Conservation (phyloP, 306 rosid genomes). For the Fragaria ananassa region DNA sequence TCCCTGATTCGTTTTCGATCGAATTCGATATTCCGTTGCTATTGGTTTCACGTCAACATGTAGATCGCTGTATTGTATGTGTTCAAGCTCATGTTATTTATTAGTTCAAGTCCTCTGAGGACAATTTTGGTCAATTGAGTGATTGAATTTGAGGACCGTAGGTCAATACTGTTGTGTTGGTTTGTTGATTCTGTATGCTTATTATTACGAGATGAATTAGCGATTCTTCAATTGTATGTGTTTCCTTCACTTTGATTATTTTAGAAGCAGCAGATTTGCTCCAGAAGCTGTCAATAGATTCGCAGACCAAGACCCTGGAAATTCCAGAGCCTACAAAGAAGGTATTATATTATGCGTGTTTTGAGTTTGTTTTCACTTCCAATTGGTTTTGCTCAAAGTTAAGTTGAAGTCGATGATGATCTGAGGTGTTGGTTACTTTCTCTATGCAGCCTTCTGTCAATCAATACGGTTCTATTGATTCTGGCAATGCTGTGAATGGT, state of each 20-base stretch:
- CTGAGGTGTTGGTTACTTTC: not conserved
- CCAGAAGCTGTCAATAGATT: conserved; percentile 75
- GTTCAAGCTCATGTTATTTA: not conserved
- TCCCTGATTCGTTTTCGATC: conserved; percentile 25
- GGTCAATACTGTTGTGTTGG: not conserved
- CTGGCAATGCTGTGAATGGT: conserved; percentile 59
- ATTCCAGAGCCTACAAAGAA: conserved; percentile 79
- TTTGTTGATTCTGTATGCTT: not conserved
- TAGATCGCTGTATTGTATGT: conserved; percentile 26
- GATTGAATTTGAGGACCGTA: conserved; percentile 8
- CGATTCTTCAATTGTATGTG: not conserved
- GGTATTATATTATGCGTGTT: conserved; percentile 37
- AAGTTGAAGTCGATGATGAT: not conserved
- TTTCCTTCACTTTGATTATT: conserved; percentile 51
- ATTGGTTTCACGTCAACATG: not conserved
- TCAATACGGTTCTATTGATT: conserved; percentile 74
- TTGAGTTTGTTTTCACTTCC: too few relatives aligned
- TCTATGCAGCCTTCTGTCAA: conserved; percentile 52
- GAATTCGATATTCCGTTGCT: not conserved
- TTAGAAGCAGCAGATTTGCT: conserved; percentile 86
- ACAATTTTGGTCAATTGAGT: not conserved
- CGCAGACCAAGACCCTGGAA: conserved; percentile 80
- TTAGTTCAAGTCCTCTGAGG: not conserved
- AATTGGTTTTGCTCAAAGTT: not conserved
- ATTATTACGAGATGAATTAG: not conserved